These are phyloP conservation scores for Trametes meyenii DNA, from an alignment of 768 basidiomycete species.

Conservation along the genomic window DNA sequence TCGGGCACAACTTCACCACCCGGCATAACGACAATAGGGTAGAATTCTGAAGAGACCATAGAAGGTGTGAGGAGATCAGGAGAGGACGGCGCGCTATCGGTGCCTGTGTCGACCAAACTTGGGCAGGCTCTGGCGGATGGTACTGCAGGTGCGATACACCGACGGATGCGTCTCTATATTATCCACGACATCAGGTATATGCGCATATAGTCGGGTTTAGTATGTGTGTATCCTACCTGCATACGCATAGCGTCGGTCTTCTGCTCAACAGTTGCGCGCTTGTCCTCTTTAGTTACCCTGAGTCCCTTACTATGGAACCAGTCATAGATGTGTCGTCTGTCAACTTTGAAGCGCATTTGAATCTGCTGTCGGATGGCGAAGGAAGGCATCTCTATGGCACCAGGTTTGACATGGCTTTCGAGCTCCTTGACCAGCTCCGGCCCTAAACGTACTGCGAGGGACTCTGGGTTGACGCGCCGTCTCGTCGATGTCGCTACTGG, in stretches of 20 bases:
- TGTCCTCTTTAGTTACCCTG: conserved; percentile 34
- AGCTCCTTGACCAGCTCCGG: conserved; percentile 71
- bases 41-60: neutral
- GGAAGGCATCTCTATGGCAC: conserved; percentile 73
- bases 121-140: conserved; percentile 1
- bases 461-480: conserved; percentile 66
- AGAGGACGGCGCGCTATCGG: conserved; percentile 10
- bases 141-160: conserved; percentile 7
- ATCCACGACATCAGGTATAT: neutral
- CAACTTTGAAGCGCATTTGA: conserved; percentile 69
- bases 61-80: conserved; percentile 6
- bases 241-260: conserved; percentile 20
- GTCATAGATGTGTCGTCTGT: conserved; percentile 77
- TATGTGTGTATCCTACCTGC: conserved; percentile 4
- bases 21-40: neutral
- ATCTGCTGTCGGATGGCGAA: conserved; percentile 71
- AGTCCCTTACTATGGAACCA: conserved; percentile 66
- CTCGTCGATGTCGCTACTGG: conserved; percentile 26
- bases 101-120: neutral
- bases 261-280: conserved; percentile 22
- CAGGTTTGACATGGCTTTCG: conserved; percentile 69
- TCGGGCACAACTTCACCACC: no score
- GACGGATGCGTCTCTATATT: conserved; percentile 14
- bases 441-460: conserved; percentile 65
- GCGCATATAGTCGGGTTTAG: conserved; percentile 16